A percentile compares a stretch with the other conserved stretches of the same genome.
Conservation (phyloP, 2,329 filamentous ascomycete species). For the Pyrenochaeta sp. region DNA sequence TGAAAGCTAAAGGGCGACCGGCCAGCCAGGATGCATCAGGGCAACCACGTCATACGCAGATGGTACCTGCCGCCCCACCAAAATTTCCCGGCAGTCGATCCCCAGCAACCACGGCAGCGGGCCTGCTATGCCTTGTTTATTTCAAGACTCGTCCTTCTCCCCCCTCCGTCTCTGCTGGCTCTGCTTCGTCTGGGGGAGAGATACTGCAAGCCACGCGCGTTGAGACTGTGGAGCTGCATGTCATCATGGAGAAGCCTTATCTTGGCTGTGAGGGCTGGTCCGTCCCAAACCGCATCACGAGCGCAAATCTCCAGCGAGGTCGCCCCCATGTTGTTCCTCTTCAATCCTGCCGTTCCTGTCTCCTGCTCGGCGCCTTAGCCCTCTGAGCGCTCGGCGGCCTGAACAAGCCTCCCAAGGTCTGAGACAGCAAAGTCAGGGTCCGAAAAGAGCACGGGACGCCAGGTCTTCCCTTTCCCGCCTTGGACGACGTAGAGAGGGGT, state of each 20-base stretch:
- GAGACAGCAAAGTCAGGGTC: not conserved
- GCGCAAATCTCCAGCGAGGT: not conserved
- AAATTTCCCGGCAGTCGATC: slow-evolving; percentile 1
- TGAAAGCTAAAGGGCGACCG: slow-evolving; percentile 5
- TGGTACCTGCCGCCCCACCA: slow-evolving; percentile 1
- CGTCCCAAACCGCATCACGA: not conserved
- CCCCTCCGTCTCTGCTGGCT: not conserved
- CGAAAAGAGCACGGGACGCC: not conserved
- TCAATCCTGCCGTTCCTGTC: no score
- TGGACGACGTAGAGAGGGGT: slow-evolving; percentile 15
- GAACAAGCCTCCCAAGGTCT: not conserved
- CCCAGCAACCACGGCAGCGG: slow-evolving; percentile 10
- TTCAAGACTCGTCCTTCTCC: not conserved
- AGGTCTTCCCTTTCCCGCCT: slow-evolving; percentile 8
- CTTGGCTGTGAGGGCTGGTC: slow-evolving; percentile 2
- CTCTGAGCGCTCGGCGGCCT: not conserved
- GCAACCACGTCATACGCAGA: slow-evolving; percentile 16
- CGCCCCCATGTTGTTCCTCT: not conserved
- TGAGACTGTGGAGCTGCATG: slow-evolving; percentile 16
- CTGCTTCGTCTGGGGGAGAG: not conserved
- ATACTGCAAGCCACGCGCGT: slow-evolving; percentile 13
- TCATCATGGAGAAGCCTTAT: slow-evolving; percentile 16
- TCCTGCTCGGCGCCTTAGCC: not conserved
- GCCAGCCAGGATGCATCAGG: not conserved
- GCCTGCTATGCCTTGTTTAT: slow-evolving; percentile 7